Percentiles rank a stretch among this genome's conserved stretches.
Evolutionary conservation across 805 yeast genomes (phyloP).

Genomic region (Ascoidea asiatica): DNA sequence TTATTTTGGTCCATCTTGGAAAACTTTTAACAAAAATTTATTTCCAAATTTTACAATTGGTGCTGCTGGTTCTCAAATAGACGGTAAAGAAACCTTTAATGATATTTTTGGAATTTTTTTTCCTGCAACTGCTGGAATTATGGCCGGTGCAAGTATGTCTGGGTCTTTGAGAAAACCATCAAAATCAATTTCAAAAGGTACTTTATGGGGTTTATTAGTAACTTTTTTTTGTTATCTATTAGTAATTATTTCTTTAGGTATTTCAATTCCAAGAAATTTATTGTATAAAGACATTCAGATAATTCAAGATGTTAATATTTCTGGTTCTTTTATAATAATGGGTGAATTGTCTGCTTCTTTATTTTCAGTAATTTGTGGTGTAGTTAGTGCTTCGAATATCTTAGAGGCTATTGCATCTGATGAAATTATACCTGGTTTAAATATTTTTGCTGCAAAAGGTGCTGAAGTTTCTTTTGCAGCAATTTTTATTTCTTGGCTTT

Average conservation of each 20-base stretch:
- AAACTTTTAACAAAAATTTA: slow-evolving; percentile 50
- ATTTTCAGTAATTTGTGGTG: slow-evolving; percentile 89
- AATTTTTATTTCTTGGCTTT: slow-evolving; percentile 61
- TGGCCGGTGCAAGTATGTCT: slow-evolving; percentile 98
- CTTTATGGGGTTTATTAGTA: slow-evolving; percentile 65
- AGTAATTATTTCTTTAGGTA: slow-evolving; percentile 76
- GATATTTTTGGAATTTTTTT: slow-evolving; percentile 89
- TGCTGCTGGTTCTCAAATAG: slow-evolving; percentile 77
- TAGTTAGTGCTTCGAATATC: slow-evolving; percentile 89
- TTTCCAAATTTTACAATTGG: slow-evolving; percentile 74
- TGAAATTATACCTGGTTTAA: slow-evolving; percentile 69
- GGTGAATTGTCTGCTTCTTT: slow-evolving; percentile 92
- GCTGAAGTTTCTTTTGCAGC: slow-evolving; percentile 50
- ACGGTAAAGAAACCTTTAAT: slow-evolving; percentile 58
- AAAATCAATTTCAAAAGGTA: slow-evolving; percentile 85
- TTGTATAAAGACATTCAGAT: slow-evolving; percentile 72
- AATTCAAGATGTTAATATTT: slow-evolving; percentile 65
- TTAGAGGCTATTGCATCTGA: slow-evolving; percentile 88
- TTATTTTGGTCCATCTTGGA: slow-evolving; percentile 68
- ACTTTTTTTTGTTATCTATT: slow-evolving; percentile 66
- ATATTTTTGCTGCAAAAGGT: slow-evolving; percentile 33
- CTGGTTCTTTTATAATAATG: slow-evolving; percentile 51
- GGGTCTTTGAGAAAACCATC: slow-evolving; percentile 86
- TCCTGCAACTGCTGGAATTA: slow-evolving; percentile 97
- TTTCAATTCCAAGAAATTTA: slow-evolving; percentile 67